Evolutionary conservation across 2,329 filamentous ascomycete species (phyloP).

Genomic region (Fusarium incarnatum): DNA sequence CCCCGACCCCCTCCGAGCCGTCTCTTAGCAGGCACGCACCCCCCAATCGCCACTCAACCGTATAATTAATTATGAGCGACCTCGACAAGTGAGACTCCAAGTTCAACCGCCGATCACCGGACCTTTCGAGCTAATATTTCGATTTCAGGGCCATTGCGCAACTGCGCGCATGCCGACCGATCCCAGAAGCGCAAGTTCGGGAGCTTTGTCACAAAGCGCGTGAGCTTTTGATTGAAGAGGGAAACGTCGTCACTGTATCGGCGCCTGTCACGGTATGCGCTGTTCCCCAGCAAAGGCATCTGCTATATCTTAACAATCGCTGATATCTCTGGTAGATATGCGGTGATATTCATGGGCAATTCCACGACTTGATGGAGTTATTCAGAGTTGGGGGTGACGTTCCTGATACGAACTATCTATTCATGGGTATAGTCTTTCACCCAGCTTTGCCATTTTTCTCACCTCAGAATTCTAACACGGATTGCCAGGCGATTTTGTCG

Average conservation of each 20-base stretch:
- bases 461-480: conserved; percentile 17
- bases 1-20: conserved; percentile 10
- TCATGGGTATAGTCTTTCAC: conserved; percentile 76
- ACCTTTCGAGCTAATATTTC: conserved; percentile 21
- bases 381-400: conserved; percentile 94
- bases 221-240: conserved; percentile 96
- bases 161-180: conserved; percentile 93
- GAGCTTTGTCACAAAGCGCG: conserved; percentile 97
- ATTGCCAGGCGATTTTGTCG: conserved; percentile 86
- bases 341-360: conserved; percentile 96
- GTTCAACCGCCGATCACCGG: conserved; percentile 9
- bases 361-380: conserved; percentile 96
- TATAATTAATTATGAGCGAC: conserved; percentile 79
- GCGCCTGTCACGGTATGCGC: conserved; percentile 86
- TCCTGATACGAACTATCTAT: conserved; percentile 95
- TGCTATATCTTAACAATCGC: conserved; percentile 1
- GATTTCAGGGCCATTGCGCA: conserved; percentile 86
- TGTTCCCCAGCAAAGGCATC: not conserved
- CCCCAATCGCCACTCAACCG: conserved; percentile 31
- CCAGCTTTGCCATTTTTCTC: not conserved
- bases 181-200: conserved; percentile 93
- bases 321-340: conserved; percentile 74
- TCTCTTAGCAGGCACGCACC: conserved; percentile 38
- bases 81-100: conserved; percentile 78
- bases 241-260: conserved; percentile 94